Evolutionary conservation across 805 yeast species (phyloP), one percentile per base, ranked within the genome.

Genomic region (Lachancea quebecensis): DNA sequence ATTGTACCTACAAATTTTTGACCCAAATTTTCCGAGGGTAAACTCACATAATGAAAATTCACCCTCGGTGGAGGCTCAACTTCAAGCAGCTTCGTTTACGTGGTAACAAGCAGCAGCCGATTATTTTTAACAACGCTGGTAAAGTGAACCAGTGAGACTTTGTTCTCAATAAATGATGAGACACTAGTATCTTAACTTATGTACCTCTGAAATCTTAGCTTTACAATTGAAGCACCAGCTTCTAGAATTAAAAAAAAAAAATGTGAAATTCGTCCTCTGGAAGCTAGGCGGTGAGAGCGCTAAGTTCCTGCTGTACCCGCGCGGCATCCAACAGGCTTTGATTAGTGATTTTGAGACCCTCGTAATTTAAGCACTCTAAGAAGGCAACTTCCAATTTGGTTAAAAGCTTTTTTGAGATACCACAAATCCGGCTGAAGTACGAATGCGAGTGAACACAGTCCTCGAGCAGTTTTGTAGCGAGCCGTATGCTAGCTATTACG

Each of bases 351-450:
- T 52, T 48, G 35, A 53, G 35, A 10, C 48, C 49, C 17, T 55
- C 53, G 30, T 41, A 42, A 11, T 52, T 50, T 8, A 55, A 31
- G 38, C 55, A 49, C 15, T 49, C 48, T 10, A 55, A 35, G 16
- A 63, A 39, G 3, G 59, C 47, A 2, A 56, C 48, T 47, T 63
- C 67, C 21, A 63, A 41, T 38, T 51, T 53, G 8, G 58, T 55
- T 10, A 63, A 48, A 6, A 59, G 51, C 41, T 48, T 56, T 41
- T 57, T 60, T 4, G 71, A 58, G 11, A 75, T 59, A 0, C 79
- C 79, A 21, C 74, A 74, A 0, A 72, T 76, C 35, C 70, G 69
- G 34, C 76, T 71, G 45, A 70, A 72, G 44, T 74, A 67, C 38
- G 60, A 61, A 55, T 73, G 78, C 3, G 71, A 66, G 51, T 71